Evolutionary conservation across 2,329 filamentous ascomycete species (phyloP), one percentile per base, ranked within the genome.

Genomic region (Fusarium bulbicola): DNA sequence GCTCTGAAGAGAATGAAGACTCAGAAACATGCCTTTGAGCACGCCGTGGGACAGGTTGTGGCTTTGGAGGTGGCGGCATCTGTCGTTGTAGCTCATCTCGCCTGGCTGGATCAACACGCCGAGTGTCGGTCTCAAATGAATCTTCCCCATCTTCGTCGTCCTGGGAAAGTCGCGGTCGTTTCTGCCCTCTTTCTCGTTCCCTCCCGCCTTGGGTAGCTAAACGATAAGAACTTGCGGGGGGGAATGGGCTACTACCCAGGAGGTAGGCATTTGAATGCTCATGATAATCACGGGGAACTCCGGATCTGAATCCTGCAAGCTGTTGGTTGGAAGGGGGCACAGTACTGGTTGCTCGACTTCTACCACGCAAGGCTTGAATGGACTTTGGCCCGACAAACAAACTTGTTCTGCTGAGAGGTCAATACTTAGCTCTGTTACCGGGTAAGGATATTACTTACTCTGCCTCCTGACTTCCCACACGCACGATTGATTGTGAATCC

Each of bases 61-160:
- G 50, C 50, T 70, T 75, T 34, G 68, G 65, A 32, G 72, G 65
- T 20, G 68, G 64, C 24, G 68, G 63, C 62, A 72, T 66, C 24
- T 43, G 42, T 53, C 63, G 70, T 54, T 42, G 63, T n/a, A 50
- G 71, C 65, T 57, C 74, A 70, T 54, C 76, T 70, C 63, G 75
- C 47, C 34, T 74, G 54, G 72, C 39, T 32, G 36, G 59, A 72
- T 78, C 65, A 66, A 79, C 59, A 50, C 72, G 34, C 60, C 81
- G 77, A 20, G 52, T 61, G 40, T 81, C 80, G 8, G 70, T 77
- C 56, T 82, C 75, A 61, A 82, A 82, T 3, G 32, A 16, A 39
- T 77, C 75, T 12, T 76, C 77, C 6, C 74, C 72, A 0, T 80
- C 78, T 6, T 77, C 73, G 10, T 70, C 75, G 4, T 68, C 73